These are phyloP conservation scores for Amoebophrya sp. DNA, from an alignment of 169 alveolate species.

Conservation along the genomic window DNA sequence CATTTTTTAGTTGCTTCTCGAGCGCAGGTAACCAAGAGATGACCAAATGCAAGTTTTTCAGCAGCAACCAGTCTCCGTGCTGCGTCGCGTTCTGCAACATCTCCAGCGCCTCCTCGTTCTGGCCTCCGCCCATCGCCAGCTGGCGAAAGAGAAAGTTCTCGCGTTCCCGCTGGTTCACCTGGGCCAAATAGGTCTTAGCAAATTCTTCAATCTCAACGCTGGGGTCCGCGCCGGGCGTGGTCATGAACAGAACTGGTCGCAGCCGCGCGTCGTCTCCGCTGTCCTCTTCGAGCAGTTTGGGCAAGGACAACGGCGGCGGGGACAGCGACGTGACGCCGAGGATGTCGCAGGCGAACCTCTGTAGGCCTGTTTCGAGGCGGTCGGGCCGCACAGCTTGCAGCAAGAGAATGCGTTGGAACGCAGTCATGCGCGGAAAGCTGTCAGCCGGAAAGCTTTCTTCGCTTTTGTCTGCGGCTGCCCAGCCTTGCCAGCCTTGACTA, in stretches of 20 bases:
- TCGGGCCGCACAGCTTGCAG: conserved; percentile 82
- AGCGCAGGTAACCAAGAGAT: conserved; percentile 77
- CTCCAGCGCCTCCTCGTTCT: conserved; percentile 69
- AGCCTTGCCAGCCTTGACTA: conserved; percentile 52
- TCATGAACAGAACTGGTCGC: conserved; percentile 71
- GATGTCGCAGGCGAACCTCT: conserved; percentile 63
- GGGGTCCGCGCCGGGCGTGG: conserved; percentile 86
- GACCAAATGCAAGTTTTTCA: conserved; percentile 81
- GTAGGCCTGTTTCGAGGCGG: conserved; percentile 74
- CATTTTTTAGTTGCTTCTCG: conserved; percentile 72
- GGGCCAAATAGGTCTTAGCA: conserved; percentile 61
- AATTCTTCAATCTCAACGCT: conserved; percentile 77
- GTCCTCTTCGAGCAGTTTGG: conserved; percentile 59
- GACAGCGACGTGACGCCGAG: conserved; percentile 62
- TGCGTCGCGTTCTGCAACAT: conserved; percentile 64
- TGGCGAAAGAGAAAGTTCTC: conserved; percentile 61
- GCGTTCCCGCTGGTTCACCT: conserved; percentile 51
- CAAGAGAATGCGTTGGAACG: conserved; percentile 70
- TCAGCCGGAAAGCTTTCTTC: conserved; percentile 63
- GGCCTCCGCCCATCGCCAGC: conserved; percentile 85
- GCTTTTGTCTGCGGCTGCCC: conserved; percentile 56
- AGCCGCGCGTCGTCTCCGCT: conserved; percentile 47
- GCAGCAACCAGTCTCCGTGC: conserved; percentile 82
- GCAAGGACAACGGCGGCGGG: conserved; percentile 69
- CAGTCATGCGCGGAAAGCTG: conserved; percentile 56